Evolutionary conservation across 805 yeast genomes (phyloP).

Genomic region (Hanseniaspora jakobsenii): DNA sequence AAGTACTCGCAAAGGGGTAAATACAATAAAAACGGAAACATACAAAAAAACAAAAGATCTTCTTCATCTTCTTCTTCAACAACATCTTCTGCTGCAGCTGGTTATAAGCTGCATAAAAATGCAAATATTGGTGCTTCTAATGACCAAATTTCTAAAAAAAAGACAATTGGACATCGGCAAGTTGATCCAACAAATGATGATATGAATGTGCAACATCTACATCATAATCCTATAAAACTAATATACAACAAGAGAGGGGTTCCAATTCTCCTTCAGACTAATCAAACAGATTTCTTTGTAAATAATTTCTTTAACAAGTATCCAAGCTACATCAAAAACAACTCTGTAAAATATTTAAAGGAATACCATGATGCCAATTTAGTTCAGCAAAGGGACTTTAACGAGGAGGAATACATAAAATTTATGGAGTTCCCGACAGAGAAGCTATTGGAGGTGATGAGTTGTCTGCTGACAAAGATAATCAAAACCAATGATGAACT

Average conservation of each 20-base stretch:
- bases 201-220: no score
- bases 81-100: not conserved
- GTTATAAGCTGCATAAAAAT: not conserved
- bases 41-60: conserved; percentile 1
- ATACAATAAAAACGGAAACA: not conserved
- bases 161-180: no score
- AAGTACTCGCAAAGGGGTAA: conserved; percentile 4
- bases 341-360: conserved; percentile 1
- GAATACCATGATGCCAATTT: conserved; percentile 5
- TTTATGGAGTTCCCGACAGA: conserved; percentile 55
- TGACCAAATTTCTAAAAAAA: no score
- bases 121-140: not conserved
- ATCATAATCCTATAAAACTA: not conserved
- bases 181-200: no score
- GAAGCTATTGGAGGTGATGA: conserved; percentile 70
- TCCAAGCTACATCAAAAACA: conserved; percentile 1
- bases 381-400: conserved; percentile 15
- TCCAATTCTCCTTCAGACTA: conserved; percentile 14
- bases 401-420: conserved; percentile 13
- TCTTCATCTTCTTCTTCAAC: not conserved
- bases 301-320: not conserved
- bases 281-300: conserved; percentile 1
- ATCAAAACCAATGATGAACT: conserved; percentile 80
- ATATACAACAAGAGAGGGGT: conserved; percentile 1
- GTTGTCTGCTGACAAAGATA: conserved; percentile 73